phyloP scores from a whole-genome alignment of 805 yeast genomes.

The Priceomyces fermenticarens region DNA sequence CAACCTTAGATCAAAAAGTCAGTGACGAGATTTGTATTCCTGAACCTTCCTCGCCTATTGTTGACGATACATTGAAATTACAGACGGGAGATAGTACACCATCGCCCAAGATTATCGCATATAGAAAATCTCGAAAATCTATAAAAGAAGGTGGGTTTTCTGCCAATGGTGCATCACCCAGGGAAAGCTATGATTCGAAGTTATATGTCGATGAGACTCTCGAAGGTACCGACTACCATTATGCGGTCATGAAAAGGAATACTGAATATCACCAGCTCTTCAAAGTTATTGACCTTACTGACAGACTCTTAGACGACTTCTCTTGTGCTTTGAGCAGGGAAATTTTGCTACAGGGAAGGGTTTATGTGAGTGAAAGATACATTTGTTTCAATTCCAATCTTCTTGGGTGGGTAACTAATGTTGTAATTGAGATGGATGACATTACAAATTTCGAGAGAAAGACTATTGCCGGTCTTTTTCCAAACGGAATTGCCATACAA shows the following conservation, averaged over 20 bases:
- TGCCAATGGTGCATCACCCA: slow-evolving; percentile 11
- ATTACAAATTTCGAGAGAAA: slow-evolving; percentile 74
- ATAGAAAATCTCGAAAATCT: slow-evolving; percentile 33
- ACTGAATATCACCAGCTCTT: slow-evolving; percentile 77
- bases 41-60: neutral
- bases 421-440: slow-evolving; percentile 69
- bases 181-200: slow-evolving; percentile 33
- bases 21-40: neutral
- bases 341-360: slow-evolving; percentile 80
- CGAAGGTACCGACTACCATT: slow-evolving; percentile 56
- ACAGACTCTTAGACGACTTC: slow-evolving; percentile 78
- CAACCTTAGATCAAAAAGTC: slow-evolving; percentile 1
- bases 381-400: slow-evolving; percentile 85
- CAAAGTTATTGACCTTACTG: slow-evolving; percentile 62
- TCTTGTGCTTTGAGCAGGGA: slow-evolving; percentile 89
- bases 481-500: slow-evolving; percentile 79
- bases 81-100: neutral
- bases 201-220: slow-evolving; percentile 58
- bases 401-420: slow-evolving; percentile 86
- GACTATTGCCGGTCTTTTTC: slow-evolving; percentile 83
- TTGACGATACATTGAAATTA: neutral
- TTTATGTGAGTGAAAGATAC: slow-evolving; percentile 75
- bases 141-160: slow-evolving; percentile 28
- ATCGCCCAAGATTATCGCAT: slow-evolving; percentile 39
- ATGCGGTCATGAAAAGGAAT: slow-evolving; percentile 61